These are phyloP conservation scores for Gossypium gossypioides DNA, from an alignment of 441 rosid genomes.

Conservation along the genomic window DNA sequence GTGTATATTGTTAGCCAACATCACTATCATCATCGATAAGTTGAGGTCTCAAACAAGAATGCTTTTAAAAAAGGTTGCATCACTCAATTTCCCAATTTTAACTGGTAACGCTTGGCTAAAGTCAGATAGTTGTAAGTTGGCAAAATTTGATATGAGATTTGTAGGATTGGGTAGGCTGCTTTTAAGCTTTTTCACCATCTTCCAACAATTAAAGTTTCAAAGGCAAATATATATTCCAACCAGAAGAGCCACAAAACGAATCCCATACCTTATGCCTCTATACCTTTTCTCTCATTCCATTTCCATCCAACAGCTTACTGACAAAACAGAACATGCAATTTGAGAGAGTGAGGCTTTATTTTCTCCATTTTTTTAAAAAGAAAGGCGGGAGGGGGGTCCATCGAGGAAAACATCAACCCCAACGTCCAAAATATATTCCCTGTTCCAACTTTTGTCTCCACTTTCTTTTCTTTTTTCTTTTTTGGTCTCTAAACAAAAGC, in stretches of 20 bases:
- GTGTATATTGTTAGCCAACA: not conserved
- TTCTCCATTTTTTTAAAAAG: slow-evolving; percentile 5
- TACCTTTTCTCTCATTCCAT: slow-evolving; percentile 16
- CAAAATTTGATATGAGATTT: not conserved
- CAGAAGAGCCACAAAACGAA: slow-evolving; percentile 5
- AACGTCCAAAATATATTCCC: slow-evolving; percentile 14
- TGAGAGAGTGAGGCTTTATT: slow-evolving; percentile 8
- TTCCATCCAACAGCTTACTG: slow-evolving; percentile 20
- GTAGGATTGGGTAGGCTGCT: not conserved
- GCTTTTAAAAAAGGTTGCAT: not conserved
- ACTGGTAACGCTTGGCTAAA: not conserved
- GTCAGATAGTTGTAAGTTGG: not conserved
- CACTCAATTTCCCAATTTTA: not conserved
- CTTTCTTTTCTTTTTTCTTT: not conserved
- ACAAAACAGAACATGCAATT: slow-evolving; percentile 17
- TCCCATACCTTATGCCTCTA: not conserved
- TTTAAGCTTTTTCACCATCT: slow-evolving; percentile 1
- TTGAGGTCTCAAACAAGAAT: not conserved
- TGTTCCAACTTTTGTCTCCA: slow-evolving; percentile 19
- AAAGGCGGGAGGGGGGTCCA: slow-evolving; percentile 5
- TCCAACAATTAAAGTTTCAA: slow-evolving; percentile 3
- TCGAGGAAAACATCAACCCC: slow-evolving; percentile 15
- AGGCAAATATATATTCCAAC: not conserved
- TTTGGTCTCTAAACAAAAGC: slow-evolving; percentile 10
- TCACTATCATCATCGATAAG: not conserved